Evolutionary conservation across 2,329 filamentous ascomycete species (phyloP).

Genomic region (Leptographium flavum): DNA sequence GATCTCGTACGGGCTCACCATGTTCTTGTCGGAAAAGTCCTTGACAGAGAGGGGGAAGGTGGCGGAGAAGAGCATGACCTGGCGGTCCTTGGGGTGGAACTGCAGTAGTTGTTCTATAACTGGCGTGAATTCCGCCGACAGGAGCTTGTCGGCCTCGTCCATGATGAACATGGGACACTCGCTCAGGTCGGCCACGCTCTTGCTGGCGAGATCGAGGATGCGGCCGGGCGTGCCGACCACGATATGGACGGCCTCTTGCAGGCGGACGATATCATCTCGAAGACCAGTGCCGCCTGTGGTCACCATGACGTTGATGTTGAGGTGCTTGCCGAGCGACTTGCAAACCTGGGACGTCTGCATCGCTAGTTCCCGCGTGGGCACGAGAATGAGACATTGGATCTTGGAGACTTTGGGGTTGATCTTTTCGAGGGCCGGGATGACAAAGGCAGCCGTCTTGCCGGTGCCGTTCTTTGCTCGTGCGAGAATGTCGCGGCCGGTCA

Average conservation of each 20-base stretch:
- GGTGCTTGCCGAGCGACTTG: conserved; percentile 94
- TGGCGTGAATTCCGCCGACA: conserved; percentile 92
- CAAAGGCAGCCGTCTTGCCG: conserved; percentile 94
- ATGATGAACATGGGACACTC: conserved; percentile 98
- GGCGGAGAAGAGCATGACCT: conserved; percentile 98
- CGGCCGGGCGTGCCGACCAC: conserved; percentile 93
- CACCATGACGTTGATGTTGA: conserved; percentile 98
- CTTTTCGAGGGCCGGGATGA: conserved; percentile 86
- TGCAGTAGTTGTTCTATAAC: conserved; percentile 92
- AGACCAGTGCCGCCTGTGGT: conserved; percentile 92
- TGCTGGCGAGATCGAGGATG: conserved; percentile 91
- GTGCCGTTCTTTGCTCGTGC: conserved; percentile 97
- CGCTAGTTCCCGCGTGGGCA: conserved; percentile 91
- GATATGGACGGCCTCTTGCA: conserved; percentile 91
- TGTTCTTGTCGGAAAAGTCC: conserved; percentile 96
- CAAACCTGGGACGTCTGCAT: conserved; percentile 98
- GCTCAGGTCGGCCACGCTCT: conserved; percentile 90
- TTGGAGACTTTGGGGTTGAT: conserved; percentile 96
- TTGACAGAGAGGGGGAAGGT: conserved; percentile 97
- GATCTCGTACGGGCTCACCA: conserved; percentile 92
- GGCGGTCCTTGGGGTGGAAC: conserved; percentile 92
- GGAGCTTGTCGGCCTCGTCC: conserved; percentile 97
- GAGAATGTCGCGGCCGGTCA: conserved; percentile 88
- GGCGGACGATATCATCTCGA: conserved; percentile 89
- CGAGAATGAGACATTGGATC: conserved; percentile 90